Conservation (phyloP, 2,329 filamentous ascomycete genomes). For the Thelonectria discophora region DNA sequence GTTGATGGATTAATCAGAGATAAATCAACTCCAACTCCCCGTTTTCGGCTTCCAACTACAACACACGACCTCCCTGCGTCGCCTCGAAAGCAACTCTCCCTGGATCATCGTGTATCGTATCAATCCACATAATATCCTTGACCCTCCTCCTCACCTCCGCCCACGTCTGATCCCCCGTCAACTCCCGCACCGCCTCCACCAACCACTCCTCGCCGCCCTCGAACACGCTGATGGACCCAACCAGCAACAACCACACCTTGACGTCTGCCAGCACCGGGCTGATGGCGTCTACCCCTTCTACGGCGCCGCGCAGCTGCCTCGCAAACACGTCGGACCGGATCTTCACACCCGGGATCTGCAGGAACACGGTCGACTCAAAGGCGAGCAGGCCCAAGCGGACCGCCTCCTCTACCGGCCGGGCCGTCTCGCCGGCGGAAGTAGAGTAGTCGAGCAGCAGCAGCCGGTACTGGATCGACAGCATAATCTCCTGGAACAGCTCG, state of each 20-base stretch:
- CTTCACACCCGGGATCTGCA: constrained; percentile 33
- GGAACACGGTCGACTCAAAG: constrained; percentile 43
- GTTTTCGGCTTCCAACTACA: neutral
- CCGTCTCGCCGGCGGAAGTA: neutral
- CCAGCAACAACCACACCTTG: constrained; percentile 41
- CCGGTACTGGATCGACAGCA: constrained; percentile 45
- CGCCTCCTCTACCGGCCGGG: constrained; percentile 31
- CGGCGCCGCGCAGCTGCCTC: constrained; percentile 21
- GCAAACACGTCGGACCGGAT: constrained; percentile 29
- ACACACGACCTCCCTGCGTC: neutral
- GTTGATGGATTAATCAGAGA: no score
- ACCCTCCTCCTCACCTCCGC: constrained; percentile 31
- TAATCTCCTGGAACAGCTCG: constrained; percentile 42
- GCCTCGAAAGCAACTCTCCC: constrained; percentile 29
- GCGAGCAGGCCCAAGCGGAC: constrained; percentile 44
- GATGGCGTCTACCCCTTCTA: constrained; percentile 21
- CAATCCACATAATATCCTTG: constrained; percentile 41
- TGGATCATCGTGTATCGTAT: constrained; percentile 35
- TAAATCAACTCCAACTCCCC: no score
- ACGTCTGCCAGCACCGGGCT: constrained; percentile 21
- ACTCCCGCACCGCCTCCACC: constrained; percentile 24
- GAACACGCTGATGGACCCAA: constrained; percentile 39
- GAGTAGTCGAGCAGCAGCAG: constrained; percentile 39
- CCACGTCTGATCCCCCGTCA: constrained; percentile 34
- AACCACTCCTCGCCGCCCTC: constrained; percentile 37